Base-by-base conservation (phyloP, 108 stramenopile genomes). In the Discostella stelligeroides region DNA sequence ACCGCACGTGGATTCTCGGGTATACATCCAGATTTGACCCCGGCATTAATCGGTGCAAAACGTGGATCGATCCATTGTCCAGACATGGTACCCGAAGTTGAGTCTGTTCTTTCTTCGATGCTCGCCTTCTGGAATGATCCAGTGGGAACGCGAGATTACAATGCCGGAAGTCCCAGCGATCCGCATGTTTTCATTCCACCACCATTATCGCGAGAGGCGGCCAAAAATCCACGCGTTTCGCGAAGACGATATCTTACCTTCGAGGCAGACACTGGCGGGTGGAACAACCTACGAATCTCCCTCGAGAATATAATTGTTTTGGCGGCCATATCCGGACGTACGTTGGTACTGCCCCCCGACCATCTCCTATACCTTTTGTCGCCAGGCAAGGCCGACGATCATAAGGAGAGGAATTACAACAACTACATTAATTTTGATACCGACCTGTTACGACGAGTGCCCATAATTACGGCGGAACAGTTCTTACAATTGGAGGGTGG, bases 281-380 rank as follows among this genome's bases (percentile, higher is more conserved):
- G 86, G 86, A 92, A 92, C 67, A 92, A 92, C 43, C 63, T 87
- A 21, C 83, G 92, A 45, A 90, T 93, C 80, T 88, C 80, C 7
- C 75, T 94, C 57, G 96, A 96, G 80, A 86, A 80, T 47, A 67
- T 96, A 21, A 63, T 96, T 21, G 79, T 89, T 21, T 47, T 88
- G 40, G 96, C 94, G 8, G 83, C 90, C 18, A 77, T 84, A 20
- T 88, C 88, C 7, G 92, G 94, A 25, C 67, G 96, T 29, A 90
- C 92, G 2, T 56, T 97, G 29, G 94, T 97, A 1, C 58, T 97
- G 38, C 96, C 96, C 21, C 96, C 96, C 17, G 86, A 86, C 40
- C 72, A 85, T 38, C 73, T 76, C 0, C 65, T 94, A n/a, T 96
- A 96, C 61, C 42, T 96, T 9, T 54, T 96, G 56, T 78, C 83